Conservation (phyloP, 2,329 filamentous ascomycete species). For the Tolypocladium album region DNA sequence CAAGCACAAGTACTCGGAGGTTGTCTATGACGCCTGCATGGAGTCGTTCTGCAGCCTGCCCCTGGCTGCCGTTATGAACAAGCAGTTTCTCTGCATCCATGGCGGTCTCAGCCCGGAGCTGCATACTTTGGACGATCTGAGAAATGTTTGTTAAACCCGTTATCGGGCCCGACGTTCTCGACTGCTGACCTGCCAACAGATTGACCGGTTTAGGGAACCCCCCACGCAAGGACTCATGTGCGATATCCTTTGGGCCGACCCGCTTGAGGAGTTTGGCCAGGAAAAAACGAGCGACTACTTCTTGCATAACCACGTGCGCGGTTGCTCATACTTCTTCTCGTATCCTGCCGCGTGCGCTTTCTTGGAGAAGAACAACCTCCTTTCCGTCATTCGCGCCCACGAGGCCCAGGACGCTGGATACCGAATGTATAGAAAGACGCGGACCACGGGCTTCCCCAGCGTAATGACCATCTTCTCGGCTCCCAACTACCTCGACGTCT, state of each 20-base stretch:
- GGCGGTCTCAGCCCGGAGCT: conserved; percentile 92
- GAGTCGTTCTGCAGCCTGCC: conserved; percentile 94
- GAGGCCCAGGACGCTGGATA: conserved; percentile 98
- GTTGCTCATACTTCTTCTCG: conserved; percentile 98
- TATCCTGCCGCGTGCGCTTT: conserved; percentile 96
- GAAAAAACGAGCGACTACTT: conserved; percentile 98
- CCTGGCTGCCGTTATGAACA: conserved; percentile 97
- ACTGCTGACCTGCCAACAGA: conserved; percentile 36
- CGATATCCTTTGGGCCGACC: conserved; percentile 97
- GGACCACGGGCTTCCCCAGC: conserved; percentile 94
- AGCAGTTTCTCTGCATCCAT: conserved; percentile 98
- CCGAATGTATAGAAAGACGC: conserved; percentile 97
- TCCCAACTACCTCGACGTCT: conserved; percentile 96
- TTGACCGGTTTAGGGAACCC: conserved; percentile 95
- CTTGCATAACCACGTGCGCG: conserved; percentile 94
- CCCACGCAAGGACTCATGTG: conserved; percentile 98
- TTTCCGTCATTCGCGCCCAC: conserved; percentile 94
- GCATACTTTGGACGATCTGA: conserved; percentile 89
- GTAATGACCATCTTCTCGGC: conserved; percentile 99
- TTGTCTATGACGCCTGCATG: conserved; percentile 94
- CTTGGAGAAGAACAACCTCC: conserved; percentile 95
- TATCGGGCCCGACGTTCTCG: not conserved
- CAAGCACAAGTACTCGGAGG: conserved; percentile 98
- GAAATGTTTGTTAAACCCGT: conserved; percentile 45
- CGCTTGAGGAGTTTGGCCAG: conserved; percentile 94